Conservation (phyloP, 1,284 basidiomycete genomes). For the Entoloma clypeatum region DNA sequence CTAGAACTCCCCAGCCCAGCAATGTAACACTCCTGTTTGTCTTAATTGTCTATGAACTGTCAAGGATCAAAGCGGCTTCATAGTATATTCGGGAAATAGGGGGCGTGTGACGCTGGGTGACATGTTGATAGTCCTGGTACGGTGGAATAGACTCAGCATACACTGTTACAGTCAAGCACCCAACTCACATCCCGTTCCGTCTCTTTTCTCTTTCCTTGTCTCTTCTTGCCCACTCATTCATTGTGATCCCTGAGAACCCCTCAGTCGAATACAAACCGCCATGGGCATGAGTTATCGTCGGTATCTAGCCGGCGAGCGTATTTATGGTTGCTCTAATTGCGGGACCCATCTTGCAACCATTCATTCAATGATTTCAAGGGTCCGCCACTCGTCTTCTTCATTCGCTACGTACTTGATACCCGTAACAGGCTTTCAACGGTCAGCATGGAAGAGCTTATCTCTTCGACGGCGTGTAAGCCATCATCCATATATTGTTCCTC, state of each 20-base stretch:
- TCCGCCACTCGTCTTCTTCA: conserved; percentile 38
- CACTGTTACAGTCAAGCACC: no score
- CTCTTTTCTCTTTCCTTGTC: conserved; percentile 4
- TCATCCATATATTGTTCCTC: conserved; percentile 14
- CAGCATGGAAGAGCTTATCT: conserved; percentile 95
- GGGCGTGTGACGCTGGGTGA: no score
- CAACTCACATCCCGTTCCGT: no score
- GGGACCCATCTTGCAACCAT: conserved; percentile 92
- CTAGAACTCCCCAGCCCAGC: no score
- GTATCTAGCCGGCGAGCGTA: conserved; percentile 83
- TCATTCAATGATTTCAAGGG: conserved; percentile 89
- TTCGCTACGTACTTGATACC: conserved; percentile 6
- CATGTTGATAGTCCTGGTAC: no score
- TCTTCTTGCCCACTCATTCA: conserved; percentile 3
- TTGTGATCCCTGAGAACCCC: conserved; percentile 5
- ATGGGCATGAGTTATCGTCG: conserved; percentile 91
- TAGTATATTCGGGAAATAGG: no score
- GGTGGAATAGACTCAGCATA: no score
- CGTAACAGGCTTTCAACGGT: conserved; percentile 80
- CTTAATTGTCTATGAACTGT: no score
- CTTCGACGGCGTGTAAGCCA: conserved; percentile 83
- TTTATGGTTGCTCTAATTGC: conserved; percentile 90
- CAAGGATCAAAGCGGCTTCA: no score
- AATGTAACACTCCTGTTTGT: no score
- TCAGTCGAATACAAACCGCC: conserved; percentile 14